Percentiles rank a stretch among this genome's conserved stretches.
Evolutionary conservation across 176 grass and related monocot species (phyloP).

Genomic region (Thalia dealbata): DNA sequence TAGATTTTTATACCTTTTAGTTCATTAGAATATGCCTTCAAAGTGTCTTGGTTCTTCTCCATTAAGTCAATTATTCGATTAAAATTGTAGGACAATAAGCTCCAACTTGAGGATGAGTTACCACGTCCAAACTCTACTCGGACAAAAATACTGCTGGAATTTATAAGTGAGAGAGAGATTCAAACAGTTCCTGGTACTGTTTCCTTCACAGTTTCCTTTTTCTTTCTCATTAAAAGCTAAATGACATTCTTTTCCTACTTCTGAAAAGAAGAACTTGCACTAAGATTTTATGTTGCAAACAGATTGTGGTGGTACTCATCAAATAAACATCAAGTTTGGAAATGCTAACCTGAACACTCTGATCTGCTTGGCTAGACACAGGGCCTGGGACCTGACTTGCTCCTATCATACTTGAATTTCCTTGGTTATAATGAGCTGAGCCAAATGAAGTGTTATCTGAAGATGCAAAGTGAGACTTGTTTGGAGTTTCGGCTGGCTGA

Average conservation of each 20-base stretch:
- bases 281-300: neutral
- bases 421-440: conserved; percentile 46
- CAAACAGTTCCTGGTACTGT: neutral
- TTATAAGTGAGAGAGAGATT: neutral
- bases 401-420: conserved; percentile 26
- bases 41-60: neutral
- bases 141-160: neutral
- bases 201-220: neutral
- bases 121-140: neutral
- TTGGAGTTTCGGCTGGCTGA: conserved; percentile 25
- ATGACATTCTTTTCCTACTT: neutral
- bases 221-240: neutral
- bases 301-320: neutral
- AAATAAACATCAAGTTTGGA: neutral
- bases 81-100: too few relatives aligned
- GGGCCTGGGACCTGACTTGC: conserved; percentile 36
- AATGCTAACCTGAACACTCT: conserved; percentile 45
- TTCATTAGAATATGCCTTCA: neutral
- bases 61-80: neutral
- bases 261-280: neutral
- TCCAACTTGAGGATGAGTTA: neutral
- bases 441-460: conserved; percentile 24
- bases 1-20: neutral
- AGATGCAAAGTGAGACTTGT: conserved; percentile 13
- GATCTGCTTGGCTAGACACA: conserved; percentile 34